These are phyloP conservation scores for Sechiopsis laciniata DNA, from an alignment of 306 rosid genomes.

Conservation along the genomic window DNA sequence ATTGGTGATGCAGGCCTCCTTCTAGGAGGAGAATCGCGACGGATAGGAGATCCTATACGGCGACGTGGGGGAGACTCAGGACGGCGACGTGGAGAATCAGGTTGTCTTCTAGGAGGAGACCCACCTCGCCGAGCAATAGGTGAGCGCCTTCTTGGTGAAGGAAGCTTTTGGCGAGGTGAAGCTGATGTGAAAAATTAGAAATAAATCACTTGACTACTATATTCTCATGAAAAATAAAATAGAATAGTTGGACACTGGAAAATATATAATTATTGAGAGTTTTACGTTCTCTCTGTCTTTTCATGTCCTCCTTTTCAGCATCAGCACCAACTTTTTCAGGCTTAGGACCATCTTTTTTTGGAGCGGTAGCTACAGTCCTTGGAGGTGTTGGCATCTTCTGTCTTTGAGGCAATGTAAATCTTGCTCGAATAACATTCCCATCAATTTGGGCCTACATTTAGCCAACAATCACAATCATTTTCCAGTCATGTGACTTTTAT, in stretches of 20 bases:
- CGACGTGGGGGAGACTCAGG: constrained; percentile 71
- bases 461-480: constrained; percentile 22
- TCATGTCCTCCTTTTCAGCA: constrained; percentile 69
- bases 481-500: not conserved
- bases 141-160: constrained; percentile 82
- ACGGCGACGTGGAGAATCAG: constrained; percentile 67
- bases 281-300: constrained; percentile 76
- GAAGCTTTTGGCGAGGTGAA: constrained; percentile 75
- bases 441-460: constrained; percentile 87
- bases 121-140: constrained; percentile 78
- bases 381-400: constrained; percentile 74
- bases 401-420: constrained; percentile 80
- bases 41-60: constrained; percentile 64
- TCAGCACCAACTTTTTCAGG: constrained; percentile 60
- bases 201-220: constrained; percentile 22
- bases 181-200: constrained; percentile 36
- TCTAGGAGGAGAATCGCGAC: constrained; percentile 81
- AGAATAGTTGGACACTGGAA: not conserved
- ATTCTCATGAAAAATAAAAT: not conserved
- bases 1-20: constrained; percentile 81
- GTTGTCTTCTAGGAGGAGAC: constrained; percentile 63
- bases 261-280: constrained; percentile 1
- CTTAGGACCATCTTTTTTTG: constrained; percentile 74
- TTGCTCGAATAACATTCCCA: constrained; percentile 82
- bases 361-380: constrained; percentile 49